Evolutionary conservation across 129 eudicot species (phyloP), one percentile per base, ranked within the genome.

Genomic region (Glebionis coronaria): DNA sequence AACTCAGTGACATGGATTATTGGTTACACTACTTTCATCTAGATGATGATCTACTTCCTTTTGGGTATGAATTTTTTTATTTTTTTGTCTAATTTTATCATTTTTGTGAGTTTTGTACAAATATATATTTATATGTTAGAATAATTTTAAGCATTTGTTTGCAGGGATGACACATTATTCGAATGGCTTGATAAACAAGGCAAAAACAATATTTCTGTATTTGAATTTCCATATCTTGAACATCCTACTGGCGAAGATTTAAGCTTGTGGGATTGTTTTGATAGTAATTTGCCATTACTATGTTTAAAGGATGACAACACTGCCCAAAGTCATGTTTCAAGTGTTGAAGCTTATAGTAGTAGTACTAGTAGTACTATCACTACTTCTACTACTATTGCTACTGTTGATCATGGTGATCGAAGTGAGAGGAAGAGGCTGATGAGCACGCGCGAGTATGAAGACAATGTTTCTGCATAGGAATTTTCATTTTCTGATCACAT

Each of bases 211-310:
- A 50, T 52, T 14, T 61, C 21, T 51, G 44, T 23, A 4, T 15
- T 53, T 16, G 65, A 18, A 46, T 23, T 54, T 55, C 49, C 51
- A 27, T 49, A 73, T 73, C 64, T 73, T 9, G 66, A 73, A n/a
- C n/a, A n/a, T 44, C 78, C 71, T 38, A 8, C 44, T 25, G 74
- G 44, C 44, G 77, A 53, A 25, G 23, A 64, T 73, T 16, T 64
- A 54, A 55, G 50, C 50, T 73, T 73, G 23, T 73, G 58, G 78
- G 70, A 53, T 10, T 63, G 56, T 44, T 53, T 20, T 18, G 38
- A 40, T 35, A 20, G 19, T 20, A 12, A 4, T 3, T 49, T 61
- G 61, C 69, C 69, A 20, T 50, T 61, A n/a, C 61, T 61, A 18
- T 19, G 53, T 47, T 11, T 0, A n/a, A 61, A 25, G 25, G 56